Base-by-base conservation (phyloP, 805 yeast species). In the Priceomyces castillae region DNA sequence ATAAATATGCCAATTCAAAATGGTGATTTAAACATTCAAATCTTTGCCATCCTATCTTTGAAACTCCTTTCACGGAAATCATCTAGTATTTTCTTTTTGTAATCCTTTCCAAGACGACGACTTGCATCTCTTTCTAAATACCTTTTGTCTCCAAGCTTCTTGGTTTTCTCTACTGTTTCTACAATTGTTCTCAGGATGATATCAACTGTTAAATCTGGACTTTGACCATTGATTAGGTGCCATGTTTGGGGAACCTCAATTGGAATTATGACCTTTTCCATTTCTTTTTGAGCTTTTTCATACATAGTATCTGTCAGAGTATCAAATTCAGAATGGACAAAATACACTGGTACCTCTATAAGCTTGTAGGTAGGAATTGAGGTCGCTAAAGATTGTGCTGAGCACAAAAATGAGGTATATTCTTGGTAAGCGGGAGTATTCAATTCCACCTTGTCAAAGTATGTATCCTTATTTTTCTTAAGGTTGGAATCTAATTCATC, bases 201-300 rank as follows among this genome's bases (percentile, higher is more conserved):
- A 23, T 28, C 16, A 4, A 36, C 25, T 5, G 46, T 34, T 16
- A 42, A 26, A 15, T 53, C 52, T 12, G 59, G 59, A 3, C 42
- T 34, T 22, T 51, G 51, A 10, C 50, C 56, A 41, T 53, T 49
- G 25, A 51, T 35, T 15, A 43, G 39, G 38, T 54, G 59, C 18
- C 39, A 38, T n/a, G 46, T 34, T 12, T 42, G 40, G 10, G 46
- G 42, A 3, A 50, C 35, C 16, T 46, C 46, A 3, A 46, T 40
- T 3, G 40, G 37, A 7, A 33, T 25, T 11, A 49, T 14, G 3
- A 43, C 50, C 10, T 38, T 17, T 36, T 43, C 28, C 16, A 48
- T 19, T 3, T 12, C 11, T 1, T 39, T 35, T 26, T 42, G 34
- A 4, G 28, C 20, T 23, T 23, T 7, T 2, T 34, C 37, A 12